Percentiles rank a stretch among this genome's conserved stretches.
These are phyloP conservation scores for Penicillium sp. DNA, from an alignment of 2,329 filamentous ascomycete species.

Conservation along the genomic window DNA sequence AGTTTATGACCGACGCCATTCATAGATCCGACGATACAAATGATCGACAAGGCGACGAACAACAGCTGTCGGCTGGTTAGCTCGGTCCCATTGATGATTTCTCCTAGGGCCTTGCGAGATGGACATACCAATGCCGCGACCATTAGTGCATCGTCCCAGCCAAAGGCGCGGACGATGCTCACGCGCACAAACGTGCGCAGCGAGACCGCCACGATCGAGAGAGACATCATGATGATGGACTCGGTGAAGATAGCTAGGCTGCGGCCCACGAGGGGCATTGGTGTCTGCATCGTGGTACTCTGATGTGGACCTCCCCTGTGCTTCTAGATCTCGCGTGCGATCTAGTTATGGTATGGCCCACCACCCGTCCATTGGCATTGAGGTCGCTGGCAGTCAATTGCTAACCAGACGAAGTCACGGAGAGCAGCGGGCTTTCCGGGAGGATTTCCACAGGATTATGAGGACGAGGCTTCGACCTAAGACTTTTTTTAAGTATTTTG, in stretches of 20 bases:
- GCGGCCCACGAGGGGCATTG: conserved; percentile 19
- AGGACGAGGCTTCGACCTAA: too few relatives aligned
- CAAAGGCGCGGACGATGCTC: conserved; percentile 21
- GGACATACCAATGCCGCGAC: conserved; percentile 20
- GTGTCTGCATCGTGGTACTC: conserved; percentile 8
- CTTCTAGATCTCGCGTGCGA: too few relatives aligned
- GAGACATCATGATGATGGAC: conserved; percentile 17
- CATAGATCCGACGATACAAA: conserved; percentile 35
- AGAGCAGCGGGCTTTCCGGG: too few relatives aligned
- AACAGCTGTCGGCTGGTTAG: conserved; percentile 16
- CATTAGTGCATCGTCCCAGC: conserved; percentile 28
- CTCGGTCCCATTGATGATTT: too few relatives aligned
- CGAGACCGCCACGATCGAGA: conserved; percentile 19
- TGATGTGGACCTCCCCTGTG: too few relatives aligned
- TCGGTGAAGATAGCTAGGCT: conserved; percentile 21
- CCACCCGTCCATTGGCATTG: too few relatives aligned
- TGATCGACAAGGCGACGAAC: conserved; percentile 35
- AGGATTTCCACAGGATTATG: too few relatives aligned
- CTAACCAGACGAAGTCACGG: too few relatives aligned
- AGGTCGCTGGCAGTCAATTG: too few relatives aligned
- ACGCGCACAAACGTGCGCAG: conserved; percentile 25
- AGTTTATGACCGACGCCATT: conserved; percentile 34
- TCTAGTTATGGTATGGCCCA: too few relatives aligned
- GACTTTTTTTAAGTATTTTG: too few relatives aligned
- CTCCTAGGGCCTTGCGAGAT: too few relatives aligned